Base-by-base conservation (phyloP, 257 asterid species). In the Cordia subcordata region DNA sequence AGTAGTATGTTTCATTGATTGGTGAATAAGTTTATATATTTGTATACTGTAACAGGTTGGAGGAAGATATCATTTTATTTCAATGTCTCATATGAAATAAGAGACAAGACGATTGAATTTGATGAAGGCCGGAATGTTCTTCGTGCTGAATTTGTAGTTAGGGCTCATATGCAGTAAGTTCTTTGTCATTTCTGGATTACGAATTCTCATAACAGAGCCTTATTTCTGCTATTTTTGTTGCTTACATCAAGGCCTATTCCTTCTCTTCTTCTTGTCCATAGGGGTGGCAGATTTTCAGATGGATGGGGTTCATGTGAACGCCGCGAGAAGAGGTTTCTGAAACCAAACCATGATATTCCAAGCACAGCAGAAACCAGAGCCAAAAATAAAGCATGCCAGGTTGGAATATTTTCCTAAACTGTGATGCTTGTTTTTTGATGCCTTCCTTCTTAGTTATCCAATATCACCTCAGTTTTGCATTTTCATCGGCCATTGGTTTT, bases 351-450 rank as follows among this genome's bases (percentile, higher is more conserved):
- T 65, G 98, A 92, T 69, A 80, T 92, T 78, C 98, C 98, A 17
- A 82, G 98, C 79, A 92, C 98, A 55, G 98, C 98, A 46, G 98
- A 92, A 92, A 92, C 98, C 55, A 86, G 98, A 80, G 96, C 98
- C 47, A 92, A 92, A 72, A 92, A 88, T 60, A 88, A 85, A 80
- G 96, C 98, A 65, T 88, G 96, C 51, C 96, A 92, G 96, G 98
- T 91, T 11, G 35, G 74, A 72, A 38, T 8, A n/a, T n/a, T n/a
- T n/a, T n/a, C n/a, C n/a, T n/a, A n/a, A n/a, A n/a, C n/a, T n/a
- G n/a, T n/a, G n/a, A n/a, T n/a, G n/a, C n/a, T n/a, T n/a, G n/a
- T n/a, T n/a, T n/a, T n/a, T n/a, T n/a, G n/a, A n/a, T n/a, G n/a
- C n/a, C n/a, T n/a, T n/a, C n/a, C n/a, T n/a, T n/a, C n/a, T n/a